Percentiles rank a stretch among this genome's conserved stretches.
These are phyloP conservation scores for Phytophthora capsici DNA, from an alignment of 352 stramenopile genomes.

Conservation along the genomic window DNA sequence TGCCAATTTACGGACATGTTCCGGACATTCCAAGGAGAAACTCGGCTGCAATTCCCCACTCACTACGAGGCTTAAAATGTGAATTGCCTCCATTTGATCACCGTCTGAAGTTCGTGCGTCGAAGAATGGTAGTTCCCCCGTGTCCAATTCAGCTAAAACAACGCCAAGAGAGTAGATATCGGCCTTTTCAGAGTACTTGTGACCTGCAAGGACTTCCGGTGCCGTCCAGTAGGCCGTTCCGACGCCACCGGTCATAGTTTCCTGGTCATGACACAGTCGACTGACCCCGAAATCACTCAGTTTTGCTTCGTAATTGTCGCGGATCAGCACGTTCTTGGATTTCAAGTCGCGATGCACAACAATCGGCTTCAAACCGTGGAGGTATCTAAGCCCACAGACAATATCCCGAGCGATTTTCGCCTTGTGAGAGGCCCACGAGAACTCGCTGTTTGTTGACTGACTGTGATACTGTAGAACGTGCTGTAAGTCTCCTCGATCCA, in stretches of 20 bases:
- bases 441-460: constrained; percentile 5
- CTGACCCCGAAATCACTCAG: constrained; percentile 19
- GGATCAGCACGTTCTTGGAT: constrained; percentile 19
- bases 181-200: constrained; percentile 20
- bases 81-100: constrained; percentile 17
- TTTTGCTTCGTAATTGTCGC: constrained; percentile 7
- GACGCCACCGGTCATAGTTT: constrained; percentile 22
- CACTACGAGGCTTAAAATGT: constrained; percentile 15
- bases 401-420: constrained; percentile 18
- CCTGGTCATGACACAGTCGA: constrained; percentile 2
- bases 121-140: constrained; percentile 19
- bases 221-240: constrained; percentile 19
- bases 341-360: constrained; percentile 21
- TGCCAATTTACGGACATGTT: constrained; percentile 11
- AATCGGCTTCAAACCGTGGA: constrained; percentile 7
- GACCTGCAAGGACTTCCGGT: constrained; percentile 9
- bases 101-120: constrained; percentile 19
- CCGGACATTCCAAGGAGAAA: constrained; percentile 14
- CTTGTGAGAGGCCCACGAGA: constrained; percentile 25
- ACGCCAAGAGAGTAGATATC: constrained; percentile 25
- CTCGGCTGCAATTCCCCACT: constrained; percentile 15
- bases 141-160: constrained; percentile 18
- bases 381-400: constrained; percentile 5
- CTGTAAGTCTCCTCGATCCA: constrained; percentile 52
- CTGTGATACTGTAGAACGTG: constrained; percentile 36